A percentile compares a stretch with the other conserved stretches of the same genome.
Conservation (phyloP, 208 protist genomes). For the Angomonas deanei region DNA sequence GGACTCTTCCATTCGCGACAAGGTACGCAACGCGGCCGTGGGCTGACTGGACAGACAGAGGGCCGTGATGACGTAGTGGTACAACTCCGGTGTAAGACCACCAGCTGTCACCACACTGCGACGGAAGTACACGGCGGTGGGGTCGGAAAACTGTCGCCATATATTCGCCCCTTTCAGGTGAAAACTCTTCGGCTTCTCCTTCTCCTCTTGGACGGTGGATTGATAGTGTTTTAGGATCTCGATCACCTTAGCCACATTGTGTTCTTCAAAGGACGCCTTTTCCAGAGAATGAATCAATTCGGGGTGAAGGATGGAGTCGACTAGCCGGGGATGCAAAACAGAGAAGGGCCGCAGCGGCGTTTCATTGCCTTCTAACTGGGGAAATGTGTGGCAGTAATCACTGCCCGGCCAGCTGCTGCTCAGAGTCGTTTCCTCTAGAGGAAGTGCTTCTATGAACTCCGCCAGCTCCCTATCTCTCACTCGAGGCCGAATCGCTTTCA, state of each 20-base stretch:
- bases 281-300: constrained; percentile 42
- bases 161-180: constrained; percentile 30
- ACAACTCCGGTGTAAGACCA: constrained; percentile 77
- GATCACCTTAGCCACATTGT: constrained; percentile 35
- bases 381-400: constrained; percentile 56
- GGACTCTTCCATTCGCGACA: constrained; percentile 52
- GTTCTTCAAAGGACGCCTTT: constrained; percentile 26
- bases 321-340: constrained; percentile 22
- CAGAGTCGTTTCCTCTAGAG: constrained; percentile 5
- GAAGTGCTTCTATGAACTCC: constrained; percentile 40
- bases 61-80: constrained; percentile 82
- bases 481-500: constrained; percentile 27
- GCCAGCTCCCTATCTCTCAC: constrained; percentile 25
- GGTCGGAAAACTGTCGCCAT: constrained; percentile 52
- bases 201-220: constrained; percentile 33
- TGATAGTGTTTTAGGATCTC: constrained; percentile 54
- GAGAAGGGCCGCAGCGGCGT: not conserved
- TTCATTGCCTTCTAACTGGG: constrained; percentile 48
- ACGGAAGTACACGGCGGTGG: constrained; percentile 49
- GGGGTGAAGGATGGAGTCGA: constrained; percentile 71
- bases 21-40: constrained; percentile 63
- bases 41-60: constrained; percentile 43
- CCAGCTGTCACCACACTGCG: constrained; percentile 36
- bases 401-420: constrained; percentile 33
- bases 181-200: constrained; percentile 10